These are phyloP conservation scores for Chlamydomonas schloesseri DNA, from an alignment of 139 green algal genomes.

Conservation along the genomic window DNA sequence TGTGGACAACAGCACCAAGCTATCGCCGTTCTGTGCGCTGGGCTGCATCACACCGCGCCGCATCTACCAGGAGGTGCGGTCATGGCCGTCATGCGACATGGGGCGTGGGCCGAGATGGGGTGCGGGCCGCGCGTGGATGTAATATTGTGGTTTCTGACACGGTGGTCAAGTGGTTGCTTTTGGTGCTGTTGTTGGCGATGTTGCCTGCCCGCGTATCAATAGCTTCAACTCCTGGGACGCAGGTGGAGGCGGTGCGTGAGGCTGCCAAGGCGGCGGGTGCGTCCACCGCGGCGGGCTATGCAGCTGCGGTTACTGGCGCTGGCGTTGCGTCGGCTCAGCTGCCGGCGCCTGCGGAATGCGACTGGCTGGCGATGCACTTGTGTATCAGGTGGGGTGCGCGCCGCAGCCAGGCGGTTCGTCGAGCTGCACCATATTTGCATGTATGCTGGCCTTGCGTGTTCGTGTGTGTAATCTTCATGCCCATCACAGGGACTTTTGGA, in stretches of 20 bases:
- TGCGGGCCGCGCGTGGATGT: too few relatives aligned
- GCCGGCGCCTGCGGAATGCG: conserved; percentile 23
- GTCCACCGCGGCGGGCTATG: neutral
- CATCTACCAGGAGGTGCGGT: conserved; percentile 26
- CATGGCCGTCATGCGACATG: too few relatives aligned
- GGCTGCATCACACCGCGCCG: conserved; percentile 79
- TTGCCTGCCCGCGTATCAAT: too few relatives aligned
- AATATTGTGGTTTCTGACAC: too few relatives aligned
- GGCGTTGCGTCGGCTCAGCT: neutral
- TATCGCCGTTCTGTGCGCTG: conserved; percentile 74
- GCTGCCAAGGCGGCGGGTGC: conserved; percentile 10
- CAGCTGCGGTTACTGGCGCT: neutral
- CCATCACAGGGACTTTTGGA: conserved; percentile 75
- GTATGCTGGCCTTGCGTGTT: too few relatives aligned
- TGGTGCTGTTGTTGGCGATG: too few relatives aligned
- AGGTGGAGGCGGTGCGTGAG: conserved; percentile 36
- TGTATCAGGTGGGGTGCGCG: conserved; percentile 53
- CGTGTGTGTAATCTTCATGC: too few relatives aligned
- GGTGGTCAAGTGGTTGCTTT: too few relatives aligned
- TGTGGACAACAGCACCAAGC: conserved; percentile 79
- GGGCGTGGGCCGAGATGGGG: too few relatives aligned
- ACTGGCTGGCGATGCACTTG: conserved; percentile 68
- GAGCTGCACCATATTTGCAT: too few relatives aligned
- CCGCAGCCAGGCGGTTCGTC: too few relatives aligned
- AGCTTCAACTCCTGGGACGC: neutral